Conservation (phyloP, 2,329 filamentous ascomycete species). For the Myriosclerotinia duriaeana region DNA sequence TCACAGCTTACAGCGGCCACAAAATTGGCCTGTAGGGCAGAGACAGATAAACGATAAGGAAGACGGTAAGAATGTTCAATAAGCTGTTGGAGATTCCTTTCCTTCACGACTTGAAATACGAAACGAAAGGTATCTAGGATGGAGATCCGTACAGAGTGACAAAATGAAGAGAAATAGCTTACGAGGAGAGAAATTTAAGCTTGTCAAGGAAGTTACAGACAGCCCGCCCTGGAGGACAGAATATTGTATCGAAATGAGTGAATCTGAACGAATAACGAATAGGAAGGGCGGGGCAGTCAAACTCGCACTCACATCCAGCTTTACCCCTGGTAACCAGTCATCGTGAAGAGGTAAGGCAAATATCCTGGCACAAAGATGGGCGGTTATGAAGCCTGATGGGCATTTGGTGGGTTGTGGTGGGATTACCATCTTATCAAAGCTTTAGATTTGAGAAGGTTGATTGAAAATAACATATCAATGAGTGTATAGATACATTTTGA, state of each 20-base stretch:
- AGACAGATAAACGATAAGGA: slow-evolving; percentile 21
- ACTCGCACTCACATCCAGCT: slow-evolving; percentile 4
- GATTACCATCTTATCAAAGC: neutral
- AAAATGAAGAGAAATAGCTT: slow-evolving; percentile 11
- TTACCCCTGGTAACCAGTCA: slow-evolving; percentile 13
- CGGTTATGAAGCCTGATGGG: slow-evolving; percentile 17
- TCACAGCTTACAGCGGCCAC: slow-evolving; percentile 13
- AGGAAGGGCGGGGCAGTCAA: slow-evolving; percentile 16
- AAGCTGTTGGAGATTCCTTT: neutral
- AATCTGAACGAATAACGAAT: slow-evolving; percentile 20
- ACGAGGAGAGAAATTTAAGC: slow-evolving; percentile 8
- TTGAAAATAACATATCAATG: neutral
- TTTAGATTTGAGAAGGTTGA: too few species aligned
- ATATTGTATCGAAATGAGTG: slow-evolving; percentile 21
- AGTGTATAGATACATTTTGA: neutral
- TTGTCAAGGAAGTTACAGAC: neutral
- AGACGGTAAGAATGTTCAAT: neutral
- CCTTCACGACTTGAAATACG: slow-evolving; percentile 1
- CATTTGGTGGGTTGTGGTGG: neutral
- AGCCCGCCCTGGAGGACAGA: neutral
- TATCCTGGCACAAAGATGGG: slow-evolving; percentile 16
- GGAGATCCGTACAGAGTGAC: neutral
- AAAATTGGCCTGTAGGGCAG: slow-evolving; percentile 17
- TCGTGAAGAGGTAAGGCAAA: slow-evolving; percentile 11
- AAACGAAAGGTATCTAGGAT: slow-evolving; percentile 2